phyloP scores from a whole-genome alignment of 2,329 filamentous ascomycete genomes.

The Trichoderma lentiforme region DNA sequence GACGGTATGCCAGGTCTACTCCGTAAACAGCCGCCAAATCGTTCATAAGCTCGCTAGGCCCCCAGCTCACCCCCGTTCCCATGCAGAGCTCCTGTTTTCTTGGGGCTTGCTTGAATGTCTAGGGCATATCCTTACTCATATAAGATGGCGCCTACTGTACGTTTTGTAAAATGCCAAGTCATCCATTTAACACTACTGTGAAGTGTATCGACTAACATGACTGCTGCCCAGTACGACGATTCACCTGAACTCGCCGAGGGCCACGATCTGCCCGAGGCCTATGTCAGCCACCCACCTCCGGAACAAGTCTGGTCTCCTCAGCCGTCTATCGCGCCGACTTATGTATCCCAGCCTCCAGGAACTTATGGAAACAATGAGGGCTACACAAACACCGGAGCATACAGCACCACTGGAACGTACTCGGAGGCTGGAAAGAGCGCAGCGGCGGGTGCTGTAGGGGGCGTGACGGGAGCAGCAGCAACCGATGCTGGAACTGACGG shows the following conservation, averaged over 20 bases:
- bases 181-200: not conserved
- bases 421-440: not conserved
- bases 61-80: not conserved
- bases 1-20: not conserved
- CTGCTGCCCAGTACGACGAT: not conserved
- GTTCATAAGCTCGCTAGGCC: constrained; percentile 5
- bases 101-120: constrained; percentile 5
- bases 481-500: not conserved
- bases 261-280: constrained; percentile 1
- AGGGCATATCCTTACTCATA: not conserved
- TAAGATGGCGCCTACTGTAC: constrained; percentile 7
- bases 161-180: not conserved
- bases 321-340: constrained; percentile 4
- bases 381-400: not conserved
- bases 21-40: not conserved
- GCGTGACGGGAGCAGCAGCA: not conserved
- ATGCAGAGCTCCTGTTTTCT: not conserved
- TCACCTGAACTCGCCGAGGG: not conserved
- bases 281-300: not conserved
- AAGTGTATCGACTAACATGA: not conserved
- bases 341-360: not conserved
- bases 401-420: not conserved
- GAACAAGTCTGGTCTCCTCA: constrained; percentile 6
- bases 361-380: not conserved
- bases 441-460: not conserved